phyloP scores from a whole-genome alignment of 139 green algal species.

The Chlorella ohadii region DNA sequence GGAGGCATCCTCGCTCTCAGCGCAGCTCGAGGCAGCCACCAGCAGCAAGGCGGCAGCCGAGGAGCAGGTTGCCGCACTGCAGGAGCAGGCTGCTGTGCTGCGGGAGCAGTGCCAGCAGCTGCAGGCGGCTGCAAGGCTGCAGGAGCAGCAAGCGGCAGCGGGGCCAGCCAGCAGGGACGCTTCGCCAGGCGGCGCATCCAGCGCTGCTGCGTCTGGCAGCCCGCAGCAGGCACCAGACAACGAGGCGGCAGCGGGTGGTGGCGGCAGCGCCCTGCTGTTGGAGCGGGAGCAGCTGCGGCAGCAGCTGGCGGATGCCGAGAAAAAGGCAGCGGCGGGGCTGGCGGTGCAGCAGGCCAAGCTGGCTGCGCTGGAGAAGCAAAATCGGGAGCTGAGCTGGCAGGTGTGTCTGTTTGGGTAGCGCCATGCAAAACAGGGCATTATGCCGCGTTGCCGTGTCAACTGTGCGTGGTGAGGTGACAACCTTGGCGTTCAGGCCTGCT shows the following conservation, averaged over 20 bases:
- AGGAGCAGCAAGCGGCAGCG: background rate
- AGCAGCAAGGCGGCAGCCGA: background rate
- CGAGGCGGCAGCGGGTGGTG: background rate
- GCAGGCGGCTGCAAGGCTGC: background rate
- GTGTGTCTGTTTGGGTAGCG: no score
- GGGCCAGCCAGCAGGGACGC: background rate
- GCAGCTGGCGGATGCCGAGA: background rate
- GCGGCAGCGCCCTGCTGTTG: background rate
- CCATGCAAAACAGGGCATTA: no score
- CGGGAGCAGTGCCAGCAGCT: background rate
- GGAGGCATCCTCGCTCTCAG: background rate
- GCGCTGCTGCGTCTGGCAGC: background rate
- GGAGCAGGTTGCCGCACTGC: background rate
- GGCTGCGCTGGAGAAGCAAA: slow-evolving; percentile 52
- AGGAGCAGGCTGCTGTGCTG: background rate
- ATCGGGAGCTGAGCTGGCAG: slow-evolving; percentile 54
- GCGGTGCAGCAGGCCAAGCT: slow-evolving; percentile 39
- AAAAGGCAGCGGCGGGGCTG: slow-evolving; percentile 26
- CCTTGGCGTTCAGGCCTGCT: no score
- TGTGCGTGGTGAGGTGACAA: no score
- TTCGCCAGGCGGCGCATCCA: background rate
- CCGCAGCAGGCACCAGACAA: no score
- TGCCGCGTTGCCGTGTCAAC: no score
- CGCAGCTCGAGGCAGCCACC: background rate
- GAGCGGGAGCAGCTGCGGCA: background rate